A percentile compares a stretch with the other conserved stretches of the same genome.
Evolutionary conservation across 139 green algal species (phyloP).

Genomic region (Asterochloris erici): DNA sequence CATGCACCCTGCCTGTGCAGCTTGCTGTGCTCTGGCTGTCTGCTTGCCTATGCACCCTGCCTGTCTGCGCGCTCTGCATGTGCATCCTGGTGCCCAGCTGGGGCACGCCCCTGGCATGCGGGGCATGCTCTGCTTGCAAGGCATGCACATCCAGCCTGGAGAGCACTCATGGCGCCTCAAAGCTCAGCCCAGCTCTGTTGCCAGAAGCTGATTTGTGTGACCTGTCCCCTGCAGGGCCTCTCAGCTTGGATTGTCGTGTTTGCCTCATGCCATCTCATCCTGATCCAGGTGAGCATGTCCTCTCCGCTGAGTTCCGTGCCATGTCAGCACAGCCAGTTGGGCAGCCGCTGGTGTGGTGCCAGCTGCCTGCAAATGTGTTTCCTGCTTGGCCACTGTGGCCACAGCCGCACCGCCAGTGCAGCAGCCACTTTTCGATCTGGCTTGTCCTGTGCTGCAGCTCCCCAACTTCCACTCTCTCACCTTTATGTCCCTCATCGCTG

Average conservation of each 20-base stretch:
- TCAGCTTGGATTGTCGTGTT: slow-evolving; percentile 45
- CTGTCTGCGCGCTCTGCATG: too few species aligned
- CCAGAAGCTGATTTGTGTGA: slow-evolving; percentile 30
- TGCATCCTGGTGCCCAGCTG: too few species aligned
- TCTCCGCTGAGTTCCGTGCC: too few species aligned
- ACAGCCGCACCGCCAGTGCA: neutral
- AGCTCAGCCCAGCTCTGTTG: neutral
- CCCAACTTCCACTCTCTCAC: slow-evolving; percentile 37
- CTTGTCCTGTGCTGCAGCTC: slow-evolving; percentile 18
- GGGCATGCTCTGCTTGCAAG: too few species aligned
- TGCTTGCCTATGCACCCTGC: too few species aligned
- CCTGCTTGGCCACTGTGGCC: too few species aligned
- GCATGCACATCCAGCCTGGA: too few species aligned
- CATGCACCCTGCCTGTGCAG: too few species aligned
- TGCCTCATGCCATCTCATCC: slow-evolving; percentile 34
- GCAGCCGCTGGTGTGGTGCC: neutral
- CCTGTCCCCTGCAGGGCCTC: neutral
- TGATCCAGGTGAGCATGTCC: slow-evolving; percentile 38
- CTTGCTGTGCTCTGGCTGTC: too few species aligned
- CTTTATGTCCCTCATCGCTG: slow-evolving; percentile 32
- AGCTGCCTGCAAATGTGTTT: neutral
- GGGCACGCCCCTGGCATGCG: too few species aligned
- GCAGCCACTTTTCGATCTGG: neutral
- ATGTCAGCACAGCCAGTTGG: neutral
- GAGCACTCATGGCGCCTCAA: too few species aligned